A percentile compares a stretch with the other conserved stretches of the same genome.
phyloP scores from a whole-genome alignment of 768 basidiomycete genomes.

The Rossbeevera mucosa region DNA sequence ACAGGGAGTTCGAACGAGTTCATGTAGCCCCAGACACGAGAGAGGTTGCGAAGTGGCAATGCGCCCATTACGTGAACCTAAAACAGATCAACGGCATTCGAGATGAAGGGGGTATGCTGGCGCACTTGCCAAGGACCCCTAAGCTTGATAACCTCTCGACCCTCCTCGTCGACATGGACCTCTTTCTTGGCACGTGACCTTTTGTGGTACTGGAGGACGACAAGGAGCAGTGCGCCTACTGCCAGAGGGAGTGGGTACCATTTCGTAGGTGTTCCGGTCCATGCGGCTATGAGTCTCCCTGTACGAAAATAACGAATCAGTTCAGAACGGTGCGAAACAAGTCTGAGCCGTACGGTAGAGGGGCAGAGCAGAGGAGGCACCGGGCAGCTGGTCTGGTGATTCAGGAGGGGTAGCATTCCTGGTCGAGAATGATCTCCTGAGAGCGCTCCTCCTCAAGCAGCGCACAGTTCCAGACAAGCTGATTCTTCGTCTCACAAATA shows the following conservation, averaged over 20 bases:
- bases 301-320: conserved; percentile 1
- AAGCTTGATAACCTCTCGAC: conserved; percentile 71
- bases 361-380: conserved; percentile 34
- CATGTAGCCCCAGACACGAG: conserved; percentile 95
- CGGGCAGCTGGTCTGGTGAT: conserved; percentile 45
- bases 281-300: conserved; percentile 70
- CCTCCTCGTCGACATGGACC: conserved; percentile 78
- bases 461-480: conserved; percentile 31
- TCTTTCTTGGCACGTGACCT: conserved; percentile 50
- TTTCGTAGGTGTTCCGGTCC: conserved; percentile 83
- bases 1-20: conserved; percentile 91
- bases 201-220: conserved; percentile 71
- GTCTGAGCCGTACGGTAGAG: conserved; percentile 40
- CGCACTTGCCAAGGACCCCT: conserved; percentile 92
- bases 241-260: conserved; percentile 95
- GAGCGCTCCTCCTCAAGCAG: conserved; percentile 22
- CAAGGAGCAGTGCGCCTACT: conserved; percentile 83
- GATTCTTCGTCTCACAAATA: conserved; percentile 31
- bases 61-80: conserved; percentile 97
- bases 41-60: conserved; percentile 88
- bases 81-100: background rate
- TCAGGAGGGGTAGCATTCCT: conserved; percentile 28
- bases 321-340: background rate
- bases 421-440: conserved; percentile 25
- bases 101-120: background rate